phyloP scores from a whole-genome alignment of 805 yeast genomes.

The Saccharomycopsis capsularis region DNA sequence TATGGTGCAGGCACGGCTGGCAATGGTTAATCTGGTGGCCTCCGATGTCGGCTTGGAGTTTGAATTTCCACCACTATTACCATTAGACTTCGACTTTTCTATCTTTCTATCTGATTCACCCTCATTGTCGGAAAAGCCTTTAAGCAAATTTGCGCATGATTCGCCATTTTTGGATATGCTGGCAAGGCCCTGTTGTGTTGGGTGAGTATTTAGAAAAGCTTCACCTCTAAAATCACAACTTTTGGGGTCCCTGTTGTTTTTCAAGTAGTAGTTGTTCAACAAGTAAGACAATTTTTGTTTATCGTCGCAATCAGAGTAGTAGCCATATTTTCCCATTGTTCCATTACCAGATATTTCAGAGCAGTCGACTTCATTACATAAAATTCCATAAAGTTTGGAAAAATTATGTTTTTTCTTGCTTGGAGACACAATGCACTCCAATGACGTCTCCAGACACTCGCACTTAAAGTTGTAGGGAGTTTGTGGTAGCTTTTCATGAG shows the following conservation, averaged over 20 bases:
- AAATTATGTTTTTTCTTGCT: slow-evolving; percentile 49
- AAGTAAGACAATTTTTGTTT: slow-evolving; percentile 63
- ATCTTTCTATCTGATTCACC: neutral
- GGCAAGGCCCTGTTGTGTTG: slow-evolving; percentile 6
- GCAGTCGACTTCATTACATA: slow-evolving; percentile 59
- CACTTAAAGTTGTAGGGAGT: slow-evolving; percentile 65
- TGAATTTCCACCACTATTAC: neutral
- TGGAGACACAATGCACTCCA: slow-evolving; percentile 52
- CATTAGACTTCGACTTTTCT: neutral
- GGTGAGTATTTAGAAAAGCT: slow-evolving; percentile 10
- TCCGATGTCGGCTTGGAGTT: neutral
- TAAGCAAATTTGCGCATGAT: slow-evolving; percentile 10
- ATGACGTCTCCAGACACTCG: slow-evolving; percentile 48
- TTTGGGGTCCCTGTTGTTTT: slow-evolving; percentile 4
- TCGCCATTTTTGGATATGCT: slow-evolving; percentile 14
- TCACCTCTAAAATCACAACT: slow-evolving; percentile 18
- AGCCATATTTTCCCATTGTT: slow-evolving; percentile 60
- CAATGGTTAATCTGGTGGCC: neutral
- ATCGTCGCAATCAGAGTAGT: slow-evolving; percentile 64
- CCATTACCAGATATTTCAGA: slow-evolving; percentile 56
- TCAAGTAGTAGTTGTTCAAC: slow-evolving; percentile 46
- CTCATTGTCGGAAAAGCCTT: neutral
- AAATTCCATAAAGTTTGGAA: slow-evolving; percentile 47
- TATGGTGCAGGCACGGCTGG: too few species aligned
- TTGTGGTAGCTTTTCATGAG: slow-evolving; percentile 65